Conservation (phyloP, 2,329 filamentous ascomycete species). For the Cercospora sp. region DNA sequence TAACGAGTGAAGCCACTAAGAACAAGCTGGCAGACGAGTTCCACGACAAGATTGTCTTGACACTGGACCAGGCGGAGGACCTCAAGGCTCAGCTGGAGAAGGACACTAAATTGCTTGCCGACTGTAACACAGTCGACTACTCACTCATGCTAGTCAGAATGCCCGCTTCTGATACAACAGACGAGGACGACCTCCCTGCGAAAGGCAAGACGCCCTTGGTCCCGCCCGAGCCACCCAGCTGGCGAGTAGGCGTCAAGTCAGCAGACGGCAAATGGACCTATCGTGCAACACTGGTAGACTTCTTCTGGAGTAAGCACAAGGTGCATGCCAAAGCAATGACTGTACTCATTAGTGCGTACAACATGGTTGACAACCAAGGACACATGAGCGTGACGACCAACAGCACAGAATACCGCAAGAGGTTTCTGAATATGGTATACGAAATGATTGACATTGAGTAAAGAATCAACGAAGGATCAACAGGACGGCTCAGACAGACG, state of each 20-base stretch:
- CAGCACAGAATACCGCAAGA: constrained; percentile 64
- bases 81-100: constrained; percentile 58
- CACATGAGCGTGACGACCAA: constrained; percentile 75
- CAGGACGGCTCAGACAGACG: background rate
- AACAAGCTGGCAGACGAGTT: constrained; percentile 68
- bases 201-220: constrained; percentile 31
- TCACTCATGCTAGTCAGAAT: constrained; percentile 70
- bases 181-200: constrained; percentile 11
- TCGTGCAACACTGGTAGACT: constrained; percentile 68
- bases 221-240: constrained; percentile 44
- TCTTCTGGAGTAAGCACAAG: constrained; percentile 77
- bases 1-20: constrained; percentile 66
- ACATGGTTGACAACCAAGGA: constrained; percentile 62
- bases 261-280: constrained; percentile 67
- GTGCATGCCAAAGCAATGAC: constrained; percentile 67
- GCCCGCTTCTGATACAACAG: constrained; percentile 37
- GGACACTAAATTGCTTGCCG: constrained; percentile 65
- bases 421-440: constrained; percentile 57
- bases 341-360: constrained; percentile 56
- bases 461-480: background rate
- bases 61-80: constrained; percentile 55
- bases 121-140: constrained; percentile 70
- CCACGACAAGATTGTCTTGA: constrained; percentile 63
- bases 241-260: constrained; percentile 64
- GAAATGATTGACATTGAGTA: constrained; percentile 44